Evolutionary conservation across 345 rosid species (phyloP), one percentile per base, ranked within the genome.

Genomic region (Pugionium cornutum): DNA sequence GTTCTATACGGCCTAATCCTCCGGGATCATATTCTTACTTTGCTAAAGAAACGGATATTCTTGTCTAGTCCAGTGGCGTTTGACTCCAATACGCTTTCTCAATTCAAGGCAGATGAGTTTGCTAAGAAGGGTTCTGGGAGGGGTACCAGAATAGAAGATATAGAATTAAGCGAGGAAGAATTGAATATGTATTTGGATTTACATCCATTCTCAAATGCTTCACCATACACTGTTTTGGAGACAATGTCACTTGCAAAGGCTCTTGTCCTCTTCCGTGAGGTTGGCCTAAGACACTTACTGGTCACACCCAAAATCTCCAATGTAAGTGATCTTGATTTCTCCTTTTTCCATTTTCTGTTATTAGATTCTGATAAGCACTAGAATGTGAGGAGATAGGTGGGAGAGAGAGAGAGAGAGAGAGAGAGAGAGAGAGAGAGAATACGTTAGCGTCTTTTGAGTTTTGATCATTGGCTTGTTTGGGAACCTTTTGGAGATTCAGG

Each of bases 201-300:
- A 51, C 92, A 79, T 74, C 95, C 97, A 4, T 94, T 94, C 66
- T 81, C 95, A 52, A 88, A 89, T 71, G 84, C 97, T 60, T 94
- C 96, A 1, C 99, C 97, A 29, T 88, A 88, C 52, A 89, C 92
- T 6, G 99, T 94, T 50, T 89, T 89, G 68, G 99, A 94, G 78
- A 80, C 97, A 0, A 89, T 89, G 97, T 94, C 99, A 5, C 84
- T 94, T 1, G 95, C 96, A 4, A 89, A 94, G 77, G 96, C 97
- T 51, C 86, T 82, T 25, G 18, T 74, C 41, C 97, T 94, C 73
- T 94, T 92, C 75, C 87, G 95, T 33, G 83, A 86, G 69, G 85
- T 88, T 78, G 96, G 97, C 48, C 69, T 88, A 70, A 81, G 99
- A 77, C 99, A 92, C 78, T 80, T 88, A 37, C 75, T 92, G 32